A percentile compares a stretch with the other conserved stretches of the same genome.
These are phyloP conservation scores for Colletotrichum sp. DNA, from an alignment of 2,329 filamentous ascomycete species.

Conservation along the genomic window DNA sequence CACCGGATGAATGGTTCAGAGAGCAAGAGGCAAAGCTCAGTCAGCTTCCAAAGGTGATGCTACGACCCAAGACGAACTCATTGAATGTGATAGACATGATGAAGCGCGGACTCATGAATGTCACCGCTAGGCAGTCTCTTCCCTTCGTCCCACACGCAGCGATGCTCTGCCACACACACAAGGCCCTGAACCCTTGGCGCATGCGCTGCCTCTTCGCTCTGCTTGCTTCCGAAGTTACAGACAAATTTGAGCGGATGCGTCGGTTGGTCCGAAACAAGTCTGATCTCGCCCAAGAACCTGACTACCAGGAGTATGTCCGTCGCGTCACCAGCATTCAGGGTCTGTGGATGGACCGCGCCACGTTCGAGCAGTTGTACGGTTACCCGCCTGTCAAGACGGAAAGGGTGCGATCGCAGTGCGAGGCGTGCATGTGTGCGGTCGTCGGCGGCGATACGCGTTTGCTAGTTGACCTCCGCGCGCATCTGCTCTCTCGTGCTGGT, in stretches of 20 bases:
- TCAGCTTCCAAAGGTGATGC: conserved; percentile 29
- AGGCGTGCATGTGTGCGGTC: conserved; percentile 57
- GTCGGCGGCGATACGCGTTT: conserved; percentile 48
- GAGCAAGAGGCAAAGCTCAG: conserved; percentile 33
- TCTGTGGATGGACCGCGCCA: conserved; percentile 41
- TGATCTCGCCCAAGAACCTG: neutral
- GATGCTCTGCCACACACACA: conserved; percentile 46
- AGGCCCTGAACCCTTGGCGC: conserved; percentile 44
- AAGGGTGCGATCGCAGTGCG: conserved; percentile 44
- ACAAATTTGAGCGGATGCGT: conserved; percentile 33
- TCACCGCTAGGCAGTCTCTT: conserved; percentile 32
- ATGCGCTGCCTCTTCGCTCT: conserved; percentile 49
- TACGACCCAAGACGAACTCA: conserved; percentile 26
- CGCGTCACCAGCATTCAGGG: conserved; percentile 36
- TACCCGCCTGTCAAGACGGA: conserved; percentile 29
- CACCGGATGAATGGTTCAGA: conserved; percentile 39
- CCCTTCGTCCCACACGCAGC: conserved; percentile 32
- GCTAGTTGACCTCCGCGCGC: conserved; percentile 51
- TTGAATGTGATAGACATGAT: conserved; percentile 31
- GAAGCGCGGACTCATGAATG: conserved; percentile 34
- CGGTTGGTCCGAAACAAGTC: conserved; percentile 18
- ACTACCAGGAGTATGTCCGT: conserved; percentile 29
- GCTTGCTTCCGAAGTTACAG: conserved; percentile 46
- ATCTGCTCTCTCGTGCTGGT: conserved; percentile 43
- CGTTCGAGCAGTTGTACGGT: conserved; percentile 41